Evolutionary conservation across 2,329 filamentous ascomycete species (phyloP).

Genomic region (Thielaviopsis populi): DNA sequence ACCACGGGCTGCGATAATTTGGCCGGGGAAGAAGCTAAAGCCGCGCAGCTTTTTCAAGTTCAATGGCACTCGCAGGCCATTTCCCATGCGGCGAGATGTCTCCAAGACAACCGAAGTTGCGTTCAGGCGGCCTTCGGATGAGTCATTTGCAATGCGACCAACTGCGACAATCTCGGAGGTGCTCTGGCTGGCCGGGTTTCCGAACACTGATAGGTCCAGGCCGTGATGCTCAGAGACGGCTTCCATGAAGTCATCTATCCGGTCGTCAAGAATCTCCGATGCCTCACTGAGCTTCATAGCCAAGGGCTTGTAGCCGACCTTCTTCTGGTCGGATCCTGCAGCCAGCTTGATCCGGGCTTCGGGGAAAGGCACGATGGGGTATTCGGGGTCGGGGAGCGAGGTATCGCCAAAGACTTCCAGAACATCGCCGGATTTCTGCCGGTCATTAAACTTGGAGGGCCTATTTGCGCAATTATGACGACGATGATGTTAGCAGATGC

Average conservation of each 20-base stretch:
- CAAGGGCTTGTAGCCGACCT: slow-evolving; percentile 81
- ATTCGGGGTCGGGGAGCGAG: slow-evolving; percentile 49
- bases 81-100: slow-evolving; percentile 69
- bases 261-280: slow-evolving; percentile 84
- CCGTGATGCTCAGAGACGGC: slow-evolving; percentile 59
- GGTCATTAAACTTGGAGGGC: slow-evolving; percentile 55
- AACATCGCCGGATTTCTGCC: slow-evolving; percentile 65
- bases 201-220: slow-evolving; percentile 67
- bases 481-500: not conserved
- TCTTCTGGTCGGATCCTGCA: slow-evolving; percentile 76
- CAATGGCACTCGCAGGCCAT: slow-evolving; percentile 65
- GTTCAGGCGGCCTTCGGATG: slow-evolving; percentile 73
- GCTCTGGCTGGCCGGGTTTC: slow-evolving; percentile 71
- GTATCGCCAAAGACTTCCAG: slow-evolving; percentile 57
- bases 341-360: slow-evolving; percentile 73
- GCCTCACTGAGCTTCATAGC: slow-evolving; percentile 89
- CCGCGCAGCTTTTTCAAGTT: slow-evolving; percentile 52
- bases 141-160: slow-evolving; percentile 80
- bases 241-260: slow-evolving; percentile 78
- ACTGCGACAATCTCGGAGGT: slow-evolving; percentile 80
- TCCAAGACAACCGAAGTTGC: slow-evolving; percentile 74
- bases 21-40: slow-evolving; percentile 85
- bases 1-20: slow-evolving; percentile 76
- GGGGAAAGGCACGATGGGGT: slow-evolving; percentile 54
- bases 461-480: slow-evolving; percentile 24